A percentile compares a stretch with the other conserved stretches of the same genome.
Evolutionary conservation across 2,329 filamentous ascomycete genomes (phyloP).

Genomic region (Colletotrichum costaricense): DNA sequence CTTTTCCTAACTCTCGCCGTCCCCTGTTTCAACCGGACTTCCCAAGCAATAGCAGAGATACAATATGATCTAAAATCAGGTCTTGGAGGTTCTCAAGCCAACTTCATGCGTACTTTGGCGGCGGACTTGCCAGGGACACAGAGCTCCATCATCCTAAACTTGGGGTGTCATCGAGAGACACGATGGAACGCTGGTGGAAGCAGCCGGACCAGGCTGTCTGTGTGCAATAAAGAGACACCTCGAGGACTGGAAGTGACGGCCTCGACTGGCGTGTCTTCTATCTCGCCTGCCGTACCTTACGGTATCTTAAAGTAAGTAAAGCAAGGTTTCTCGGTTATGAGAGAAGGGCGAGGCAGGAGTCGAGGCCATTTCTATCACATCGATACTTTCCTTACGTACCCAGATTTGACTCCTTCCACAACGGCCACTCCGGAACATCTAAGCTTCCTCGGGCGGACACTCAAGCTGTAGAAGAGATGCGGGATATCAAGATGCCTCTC

Average conservation of each 20-base stretch:
- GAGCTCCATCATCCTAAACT: slow-evolving; percentile 9
- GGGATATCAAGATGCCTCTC: not conserved
- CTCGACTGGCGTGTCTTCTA: not conserved
- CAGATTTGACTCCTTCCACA: not conserved
- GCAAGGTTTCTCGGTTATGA: not conserved
- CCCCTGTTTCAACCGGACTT: slow-evolving; percentile 15
- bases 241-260: not conserved
- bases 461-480: not conserved
- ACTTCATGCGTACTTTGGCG: slow-evolving; percentile 3
- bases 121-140: slow-evolving; percentile 16
- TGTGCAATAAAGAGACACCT: not conserved
- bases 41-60: slow-evolving; percentile 19
- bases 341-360: not conserved
- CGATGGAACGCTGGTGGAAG: slow-evolving; percentile 27
- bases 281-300: too few species aligned
- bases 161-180: slow-evolving; percentile 18
- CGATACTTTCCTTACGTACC: not conserved
- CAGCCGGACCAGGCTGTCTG: slow-evolving; percentile 11
- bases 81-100: slow-evolving; percentile 15
- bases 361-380: not conserved
- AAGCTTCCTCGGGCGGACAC: not conserved
- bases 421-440: not conserved
- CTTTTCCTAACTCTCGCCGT: too few species aligned
- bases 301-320: not conserved
- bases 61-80: slow-evolving; percentile 30